These are phyloP conservation scores for Pezicula carpinea DNA, from an alignment of 2,329 filamentous ascomycete species.

Conservation along the genomic window DNA sequence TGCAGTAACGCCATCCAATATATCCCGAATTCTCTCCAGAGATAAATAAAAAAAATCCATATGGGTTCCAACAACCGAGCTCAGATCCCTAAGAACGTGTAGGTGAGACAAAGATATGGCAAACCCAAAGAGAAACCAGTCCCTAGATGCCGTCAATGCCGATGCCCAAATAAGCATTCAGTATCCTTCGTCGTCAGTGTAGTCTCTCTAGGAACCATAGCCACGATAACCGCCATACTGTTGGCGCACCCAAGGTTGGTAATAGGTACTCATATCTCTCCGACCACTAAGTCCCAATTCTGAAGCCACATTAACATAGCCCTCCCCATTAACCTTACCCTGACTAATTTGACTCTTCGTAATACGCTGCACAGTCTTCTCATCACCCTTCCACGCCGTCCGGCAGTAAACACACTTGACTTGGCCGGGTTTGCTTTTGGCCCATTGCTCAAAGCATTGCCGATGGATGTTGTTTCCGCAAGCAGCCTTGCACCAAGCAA, in stretches of 20 bases:
- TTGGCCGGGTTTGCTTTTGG: conserved; percentile 37
- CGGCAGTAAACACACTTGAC: conserved; percentile 60
- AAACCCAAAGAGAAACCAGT: too few relatives aligned
- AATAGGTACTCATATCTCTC: conserved; percentile 40
- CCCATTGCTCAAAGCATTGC: conserved; percentile 51
- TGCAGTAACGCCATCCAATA: too few relatives aligned
- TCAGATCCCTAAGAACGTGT: too few relatives aligned
- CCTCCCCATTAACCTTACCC: conserved; percentile 41
- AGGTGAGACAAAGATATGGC: too few relatives aligned
- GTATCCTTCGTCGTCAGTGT: background rate
- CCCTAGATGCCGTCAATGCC: too few relatives aligned
- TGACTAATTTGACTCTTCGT: conserved; percentile 27
- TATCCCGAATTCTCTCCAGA: too few relatives aligned
- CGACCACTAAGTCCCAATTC: conserved; percentile 51
- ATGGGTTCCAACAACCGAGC: too few relatives aligned
- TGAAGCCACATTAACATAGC: conserved; percentile 57
- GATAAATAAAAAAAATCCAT: too few relatives aligned
- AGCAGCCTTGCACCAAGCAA: conserved; percentile 53
- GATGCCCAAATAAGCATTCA: too few relatives aligned
- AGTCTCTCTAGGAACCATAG: background rate
- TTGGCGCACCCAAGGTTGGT: conserved; percentile 17
- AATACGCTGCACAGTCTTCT: conserved; percentile 38
- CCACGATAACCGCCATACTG: background rate
- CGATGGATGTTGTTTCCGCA: conserved; percentile 61
- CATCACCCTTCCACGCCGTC: conserved; percentile 46